Conservation (phyloP, 2,329 filamentous ascomycete genomes). For the Aschersonia sp. region DNA sequence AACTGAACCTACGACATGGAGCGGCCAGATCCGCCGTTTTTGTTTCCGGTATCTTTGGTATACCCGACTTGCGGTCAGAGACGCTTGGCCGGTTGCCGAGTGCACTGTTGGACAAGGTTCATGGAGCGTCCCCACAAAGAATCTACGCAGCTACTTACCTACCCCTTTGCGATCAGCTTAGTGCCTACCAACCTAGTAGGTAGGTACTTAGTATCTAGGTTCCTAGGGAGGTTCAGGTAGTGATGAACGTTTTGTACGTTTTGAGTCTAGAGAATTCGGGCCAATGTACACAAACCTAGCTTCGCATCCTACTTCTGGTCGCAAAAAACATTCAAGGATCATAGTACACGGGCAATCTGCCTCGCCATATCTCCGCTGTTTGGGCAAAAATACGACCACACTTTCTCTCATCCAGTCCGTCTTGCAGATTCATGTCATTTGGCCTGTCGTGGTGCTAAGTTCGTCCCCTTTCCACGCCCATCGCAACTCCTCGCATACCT, state of each 20-base stretch:
- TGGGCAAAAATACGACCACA: no score
- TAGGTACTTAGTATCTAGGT: neutral
- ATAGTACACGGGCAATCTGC: slow-evolving; percentile 24
- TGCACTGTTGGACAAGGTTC: no score
- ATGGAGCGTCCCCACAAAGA: no score
- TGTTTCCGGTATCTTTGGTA: no score
- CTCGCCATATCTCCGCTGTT: slow-evolving; percentile 6
- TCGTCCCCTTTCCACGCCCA: slow-evolving; percentile 1
- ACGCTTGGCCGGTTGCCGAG: no score
- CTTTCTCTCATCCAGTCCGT: neutral
- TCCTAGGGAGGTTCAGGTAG: neutral
- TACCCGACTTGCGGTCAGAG: no score
- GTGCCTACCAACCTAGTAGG: neutral
- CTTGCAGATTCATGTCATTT: neutral
- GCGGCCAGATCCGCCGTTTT: no score
- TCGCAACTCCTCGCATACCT: neutral
- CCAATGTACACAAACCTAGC: slow-evolving; percentile 12
- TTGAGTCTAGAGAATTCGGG: slow-evolving; percentile 2
- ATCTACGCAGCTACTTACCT: no score
- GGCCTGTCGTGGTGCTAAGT: no score
- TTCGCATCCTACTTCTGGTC: slow-evolving; percentile 6
- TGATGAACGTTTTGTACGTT: neutral
- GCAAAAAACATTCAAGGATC: slow-evolving; percentile 26
- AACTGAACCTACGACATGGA: no score
- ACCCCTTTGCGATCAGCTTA: neutral